Base-by-base conservation (phyloP, 495 filamentous ascomycete genomes). In the Talaromyces adpressus region DNA sequence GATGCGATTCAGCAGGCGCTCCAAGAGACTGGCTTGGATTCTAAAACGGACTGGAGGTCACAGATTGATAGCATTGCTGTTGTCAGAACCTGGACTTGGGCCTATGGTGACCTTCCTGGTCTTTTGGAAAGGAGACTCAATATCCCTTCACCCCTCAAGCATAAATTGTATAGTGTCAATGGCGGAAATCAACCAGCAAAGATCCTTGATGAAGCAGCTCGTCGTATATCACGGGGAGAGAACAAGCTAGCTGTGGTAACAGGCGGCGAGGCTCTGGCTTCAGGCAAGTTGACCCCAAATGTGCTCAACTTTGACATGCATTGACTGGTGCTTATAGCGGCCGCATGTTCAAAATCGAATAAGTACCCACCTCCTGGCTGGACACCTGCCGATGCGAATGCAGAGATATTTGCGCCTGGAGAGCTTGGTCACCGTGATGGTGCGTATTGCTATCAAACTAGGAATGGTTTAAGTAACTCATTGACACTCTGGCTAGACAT, bases 41-140 rank as follows among this genome's bases (percentile, higher is more conserved):
- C 68, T 12, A 4, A 49, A 1, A 25, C 64, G 8, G 60, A 70
- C 20, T 68, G 85, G 5, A 73, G 74, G 57, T 70, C 72, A 4
- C 71, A 67, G 14, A 81, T 86, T 59, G 82, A 86, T 63, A 83
- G 79, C 62, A 70, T 85, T 41, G 70, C 74, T 49, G 76, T 85
- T 6, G 83, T 86, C n/a, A 68, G 68, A 23, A 83, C 77, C 5
- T 86, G 84, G 83, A 85, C 83, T 11, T 86, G 83, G 83, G 74
- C 75, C 16, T 85, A 86, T 68, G 62, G 71, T 0, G 78, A 86
- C 64, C 68, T 84, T 1, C 80, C 83, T 2, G 73, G 70, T 27
- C 65, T 83, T 0, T 59, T 86, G 20, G 68, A 71, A 0, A 30
- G 77, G 54, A 71, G 73, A 47, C 69, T 86, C 20, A 72, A 68